Conservation (phyloP, 441 rosid species). For the Gossypium aridum region DNA sequence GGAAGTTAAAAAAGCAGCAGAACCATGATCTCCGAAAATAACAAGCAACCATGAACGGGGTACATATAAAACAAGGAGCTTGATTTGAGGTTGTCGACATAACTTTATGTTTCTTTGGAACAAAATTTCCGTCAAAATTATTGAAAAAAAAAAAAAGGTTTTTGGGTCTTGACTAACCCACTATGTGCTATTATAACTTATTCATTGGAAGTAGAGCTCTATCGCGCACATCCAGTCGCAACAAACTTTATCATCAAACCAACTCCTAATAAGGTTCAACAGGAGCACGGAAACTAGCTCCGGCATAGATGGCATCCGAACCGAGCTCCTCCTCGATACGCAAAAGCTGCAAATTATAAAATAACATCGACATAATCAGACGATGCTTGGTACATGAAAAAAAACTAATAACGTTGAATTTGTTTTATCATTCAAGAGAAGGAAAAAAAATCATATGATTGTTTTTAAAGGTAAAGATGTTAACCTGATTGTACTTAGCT, state of each 20-base stretch:
- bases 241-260: background rate
- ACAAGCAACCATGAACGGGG: background rate
- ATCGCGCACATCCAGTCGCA: background rate
- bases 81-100: background rate
- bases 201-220: background rate
- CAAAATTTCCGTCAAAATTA: slow-evolving; percentile 10
- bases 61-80: background rate
- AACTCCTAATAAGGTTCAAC: slow-evolving; percentile 68
- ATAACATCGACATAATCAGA: background rate
- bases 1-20: background rate
- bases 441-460: background rate
- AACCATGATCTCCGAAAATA: background rate
- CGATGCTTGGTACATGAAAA: background rate
- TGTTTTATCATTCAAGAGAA: background rate
- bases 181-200: background rate
- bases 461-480: background rate
- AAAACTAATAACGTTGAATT: background rate
- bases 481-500: slow-evolving; percentile 93
- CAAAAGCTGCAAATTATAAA: slow-evolving; percentile 45
- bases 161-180: background rate
- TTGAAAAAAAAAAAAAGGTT: background rate
- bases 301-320: slow-evolving; percentile 75
- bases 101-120: background rate
- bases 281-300: slow-evolving; percentile 75
- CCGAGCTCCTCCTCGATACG: slow-evolving; percentile 98